phyloP scores from a whole-genome alignment of 148 eudicot genomes.

The Amaranthus cruentus region DNA sequence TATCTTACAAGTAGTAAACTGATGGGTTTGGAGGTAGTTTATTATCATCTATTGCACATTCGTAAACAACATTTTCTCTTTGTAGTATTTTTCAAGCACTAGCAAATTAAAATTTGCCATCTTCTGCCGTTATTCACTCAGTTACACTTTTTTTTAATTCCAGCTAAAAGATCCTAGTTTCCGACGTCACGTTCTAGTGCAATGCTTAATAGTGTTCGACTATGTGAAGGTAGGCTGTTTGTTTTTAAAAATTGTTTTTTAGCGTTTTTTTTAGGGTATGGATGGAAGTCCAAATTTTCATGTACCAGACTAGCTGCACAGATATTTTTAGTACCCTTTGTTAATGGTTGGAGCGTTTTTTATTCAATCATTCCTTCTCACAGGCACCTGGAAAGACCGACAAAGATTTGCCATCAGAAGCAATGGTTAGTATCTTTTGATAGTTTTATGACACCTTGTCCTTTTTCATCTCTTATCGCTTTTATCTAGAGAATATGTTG shows the following conservation, averaged over 20 bases:
- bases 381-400: constrained; percentile 97
- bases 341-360: not conserved
- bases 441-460: not conserved
- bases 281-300: not conserved
- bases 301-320: not conserved
- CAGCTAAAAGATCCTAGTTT: constrained; percentile 99
- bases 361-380: constrained; percentile 7
- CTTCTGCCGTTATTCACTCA: constrained; percentile 8
- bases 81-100: not conserved
- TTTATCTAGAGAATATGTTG: not conserved
- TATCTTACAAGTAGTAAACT: constrained; percentile 98
- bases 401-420: constrained; percentile 82
- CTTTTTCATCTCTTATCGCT: not conserved
- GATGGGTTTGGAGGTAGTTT: constrained; percentile 90
- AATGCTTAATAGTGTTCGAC: constrained; percentile 88
- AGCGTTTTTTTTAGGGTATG: not conserved
- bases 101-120: not conserved
- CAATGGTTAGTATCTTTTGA: constrained; percentile 54
- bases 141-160: constrained; percentile 11
- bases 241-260: too few relatives aligned
- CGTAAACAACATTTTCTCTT: not conserved
- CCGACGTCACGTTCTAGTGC: constrained; percentile 91
- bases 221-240: constrained; percentile 66
- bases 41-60: not conserved
- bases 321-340: not conserved